Evolutionary conservation across 2,329 filamentous ascomycete species (phyloP).

Genomic region (Penicillium sp.): DNA sequence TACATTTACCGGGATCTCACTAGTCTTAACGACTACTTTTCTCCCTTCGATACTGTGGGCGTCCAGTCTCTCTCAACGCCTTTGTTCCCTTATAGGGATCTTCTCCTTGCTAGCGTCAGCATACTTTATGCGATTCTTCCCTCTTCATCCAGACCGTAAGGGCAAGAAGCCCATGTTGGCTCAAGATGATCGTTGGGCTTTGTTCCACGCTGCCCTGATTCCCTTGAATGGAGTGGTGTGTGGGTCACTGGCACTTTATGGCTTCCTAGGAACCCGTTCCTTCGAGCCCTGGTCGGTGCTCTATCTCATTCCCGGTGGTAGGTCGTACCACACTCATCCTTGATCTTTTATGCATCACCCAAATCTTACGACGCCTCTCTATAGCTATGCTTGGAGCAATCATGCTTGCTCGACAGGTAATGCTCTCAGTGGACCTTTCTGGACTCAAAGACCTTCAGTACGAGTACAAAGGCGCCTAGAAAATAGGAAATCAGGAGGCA

Average conservation of each 20-base stretch:
- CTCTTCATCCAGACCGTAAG: slow-evolving; percentile 29
- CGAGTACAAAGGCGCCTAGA: slow-evolving; percentile 44
- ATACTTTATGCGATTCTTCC: slow-evolving; percentile 37
- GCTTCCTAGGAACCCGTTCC: slow-evolving; percentile 16
- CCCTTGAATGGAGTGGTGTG: slow-evolving; percentile 31
- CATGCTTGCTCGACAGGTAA: slow-evolving; percentile 32
- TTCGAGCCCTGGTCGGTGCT: slow-evolving; percentile 24
- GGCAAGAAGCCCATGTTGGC: slow-evolving; percentile 27
- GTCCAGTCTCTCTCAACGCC: slow-evolving; percentile 18
- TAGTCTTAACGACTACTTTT: slow-evolving; percentile 33
- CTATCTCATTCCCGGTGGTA: slow-evolving; percentile 42
- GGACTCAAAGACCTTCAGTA: slow-evolving; percentile 42
- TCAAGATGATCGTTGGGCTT: slow-evolving; percentile 17
- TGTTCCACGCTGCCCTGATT: slow-evolving; percentile 24
- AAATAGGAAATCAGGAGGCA: slow-evolving; percentile 12
- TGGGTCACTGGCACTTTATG: slow-evolving; percentile 28
- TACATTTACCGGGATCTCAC: slow-evolving; percentile 39
- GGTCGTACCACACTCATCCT: slow-evolving; percentile 11
- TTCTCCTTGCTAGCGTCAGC: slow-evolving; percentile 40
- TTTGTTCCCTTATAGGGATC: slow-evolving; percentile 33
- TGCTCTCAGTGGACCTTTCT: slow-evolving; percentile 41
- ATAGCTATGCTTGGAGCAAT: slow-evolving; percentile 36
- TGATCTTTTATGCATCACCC: neutral
- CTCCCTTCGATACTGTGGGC: slow-evolving; percentile 32
- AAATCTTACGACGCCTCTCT: neutral